Conservation (phyloP, 2,329 filamentous ascomycete species). For the Microsporum audouinii region DNA sequence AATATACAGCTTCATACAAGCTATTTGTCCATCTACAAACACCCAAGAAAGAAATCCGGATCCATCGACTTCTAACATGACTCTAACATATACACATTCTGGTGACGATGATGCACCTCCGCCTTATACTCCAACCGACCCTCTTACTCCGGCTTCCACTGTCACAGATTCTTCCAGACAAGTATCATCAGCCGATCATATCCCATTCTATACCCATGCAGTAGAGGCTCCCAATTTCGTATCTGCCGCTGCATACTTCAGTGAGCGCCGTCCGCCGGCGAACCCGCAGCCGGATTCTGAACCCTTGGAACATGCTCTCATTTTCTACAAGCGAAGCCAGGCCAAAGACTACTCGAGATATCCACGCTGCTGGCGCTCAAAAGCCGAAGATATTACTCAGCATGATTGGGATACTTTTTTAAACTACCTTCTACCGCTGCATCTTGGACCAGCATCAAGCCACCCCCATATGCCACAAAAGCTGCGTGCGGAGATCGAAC, state of each 20-base stretch:
- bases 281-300: constrained; percentile 18
- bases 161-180: constrained; percentile 13
- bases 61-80: background rate
- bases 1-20: background rate
- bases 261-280: constrained; percentile 23
- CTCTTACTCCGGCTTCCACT: constrained; percentile 18
- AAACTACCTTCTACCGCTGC: constrained; percentile 31
- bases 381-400: constrained; percentile 26
- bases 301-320: constrained; percentile 27
- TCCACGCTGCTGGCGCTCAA: constrained; percentile 31
- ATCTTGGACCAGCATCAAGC: constrained; percentile 28
- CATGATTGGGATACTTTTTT: constrained; percentile 37
- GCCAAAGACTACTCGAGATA: constrained; percentile 33
- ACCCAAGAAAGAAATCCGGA: background rate
- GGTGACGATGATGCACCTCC: constrained; percentile 31
- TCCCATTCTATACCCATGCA: constrained; percentile 16
- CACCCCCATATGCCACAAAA: constrained; percentile 28
- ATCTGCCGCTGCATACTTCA: constrained; percentile 32
- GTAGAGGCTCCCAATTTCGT: constrained; percentile 10
- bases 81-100: constrained; percentile 4
- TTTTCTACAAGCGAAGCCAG: constrained; percentile 32
- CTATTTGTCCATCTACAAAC: too few relatives aligned
- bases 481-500: constrained; percentile 30
- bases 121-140: constrained; percentile 33
- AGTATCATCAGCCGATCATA: constrained; percentile 1